phyloP scores from a whole-genome alignment of 345 rosid species.

The Firmiana major region DNA sequence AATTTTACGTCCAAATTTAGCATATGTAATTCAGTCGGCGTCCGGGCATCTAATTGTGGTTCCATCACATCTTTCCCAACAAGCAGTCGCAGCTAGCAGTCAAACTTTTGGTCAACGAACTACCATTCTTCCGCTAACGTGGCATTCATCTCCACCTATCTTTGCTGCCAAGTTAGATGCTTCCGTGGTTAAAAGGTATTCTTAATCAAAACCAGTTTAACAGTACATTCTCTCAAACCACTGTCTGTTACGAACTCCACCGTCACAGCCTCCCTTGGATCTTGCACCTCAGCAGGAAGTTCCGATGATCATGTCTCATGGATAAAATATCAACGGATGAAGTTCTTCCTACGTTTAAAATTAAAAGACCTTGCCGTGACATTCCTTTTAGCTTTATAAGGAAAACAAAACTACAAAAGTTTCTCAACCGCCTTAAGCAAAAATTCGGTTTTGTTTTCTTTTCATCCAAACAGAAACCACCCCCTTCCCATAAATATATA shows the following conservation, averaged over 20 bases:
- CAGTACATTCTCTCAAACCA: neutral
- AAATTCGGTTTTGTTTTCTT: neutral
- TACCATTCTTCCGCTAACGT: constrained; percentile 11
- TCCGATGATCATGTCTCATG: neutral
- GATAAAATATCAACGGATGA: neutral
- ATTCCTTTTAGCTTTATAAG: neutral
- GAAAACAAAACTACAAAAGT: neutral
- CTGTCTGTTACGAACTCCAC: neutral
- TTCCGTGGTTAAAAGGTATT: constrained; percentile 1
- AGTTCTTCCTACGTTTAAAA: neutral
- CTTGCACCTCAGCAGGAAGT: neutral
- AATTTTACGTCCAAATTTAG: too few species aligned
- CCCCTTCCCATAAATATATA: too few species aligned
- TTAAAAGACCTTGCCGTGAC: neutral
- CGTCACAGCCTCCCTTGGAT: neutral
- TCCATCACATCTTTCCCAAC: too few species aligned
- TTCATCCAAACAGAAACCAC: constrained; percentile 5
- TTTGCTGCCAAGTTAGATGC: constrained; percentile 1
- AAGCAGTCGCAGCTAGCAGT: neutral
- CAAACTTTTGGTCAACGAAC: constrained; percentile 7
- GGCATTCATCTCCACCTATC: neutral
- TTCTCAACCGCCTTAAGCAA: constrained; percentile 12
- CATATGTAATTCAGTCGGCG: too few species aligned
- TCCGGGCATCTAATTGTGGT: too few species aligned
- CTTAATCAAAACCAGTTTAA: neutral